Conservation (phyloP, 176 grass and related monocot genomes). For the Carex kokanica region DNA sequence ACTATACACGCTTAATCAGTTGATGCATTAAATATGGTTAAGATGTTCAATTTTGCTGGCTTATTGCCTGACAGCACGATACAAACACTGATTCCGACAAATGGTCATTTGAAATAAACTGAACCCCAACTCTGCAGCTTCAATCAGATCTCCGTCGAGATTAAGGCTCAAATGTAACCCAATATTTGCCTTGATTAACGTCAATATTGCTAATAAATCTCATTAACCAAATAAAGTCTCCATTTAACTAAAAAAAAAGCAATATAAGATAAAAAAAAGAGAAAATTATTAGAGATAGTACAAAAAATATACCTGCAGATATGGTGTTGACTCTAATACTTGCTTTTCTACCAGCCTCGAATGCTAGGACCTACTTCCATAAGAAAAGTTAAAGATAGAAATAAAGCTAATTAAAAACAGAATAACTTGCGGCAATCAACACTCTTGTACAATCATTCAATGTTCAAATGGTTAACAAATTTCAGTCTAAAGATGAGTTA, state of each 20-base stretch:
- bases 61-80: neutral
- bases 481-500: neutral
- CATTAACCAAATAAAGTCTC: neutral
- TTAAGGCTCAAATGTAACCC: neutral
- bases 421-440: neutral
- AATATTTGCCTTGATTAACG: neutral
- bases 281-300: neutral
- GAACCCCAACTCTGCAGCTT: neutral
- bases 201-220: neutral
- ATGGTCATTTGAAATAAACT: neutral
- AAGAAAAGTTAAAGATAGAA: conserved; percentile 16
- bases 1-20: neutral
- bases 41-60: neutral
- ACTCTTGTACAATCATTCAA: neutral
- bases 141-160: neutral
- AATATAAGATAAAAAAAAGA: neutral
- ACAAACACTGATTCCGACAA: neutral
- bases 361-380: conserved; percentile 63
- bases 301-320: conserved; percentile 52
- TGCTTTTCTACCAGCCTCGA: conserved; percentile 66
- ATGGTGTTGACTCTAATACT: conserved; percentile 93
- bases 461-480: neutral
- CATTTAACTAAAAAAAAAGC: neutral
- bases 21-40: neutral
- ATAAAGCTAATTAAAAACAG: conserved; percentile 1